Evolutionary conservation across 108 stramenopile species (phyloP), one percentile per base, ranked within the genome.

Genomic region (Cyclotella distinguenda): DNA sequence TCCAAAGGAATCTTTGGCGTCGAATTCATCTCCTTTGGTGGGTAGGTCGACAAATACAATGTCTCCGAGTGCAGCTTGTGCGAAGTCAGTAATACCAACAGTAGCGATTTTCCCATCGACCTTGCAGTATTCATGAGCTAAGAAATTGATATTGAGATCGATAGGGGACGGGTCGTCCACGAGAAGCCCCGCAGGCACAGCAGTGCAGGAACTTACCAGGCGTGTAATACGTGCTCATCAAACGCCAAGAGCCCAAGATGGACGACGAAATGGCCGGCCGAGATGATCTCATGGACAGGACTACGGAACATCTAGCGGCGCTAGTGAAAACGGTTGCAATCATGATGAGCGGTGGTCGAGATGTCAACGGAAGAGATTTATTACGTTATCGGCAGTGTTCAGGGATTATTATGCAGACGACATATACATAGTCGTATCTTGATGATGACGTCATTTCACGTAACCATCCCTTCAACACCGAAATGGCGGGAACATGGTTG

Each of bases 11-110:
- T 94, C 95, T 46, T 90, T 93, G 56, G 89, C 92, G 27, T 87
- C 93, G 68, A 96, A 91, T 34, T 82, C 72, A 60, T 94, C 95
- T 32, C 89, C 99, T 35, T 91, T 82, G 39, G 86, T 84, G 4
- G 99, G 99, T 39, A 99, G 90, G 57, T 97, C 96, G 22, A 99
- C 97, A 77, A 85, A 97, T 51, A 99, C 99, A 60, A 98, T 94
- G 59, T 99, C 99, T 35, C 99, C 99, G 50, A 99, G 80, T 22
- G 88, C 93, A 25, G 89, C 74, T 71, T 93, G 90, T 39, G 99
- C 99, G 78, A 88, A 95, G 71, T 94, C 90, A 27, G 97, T 97
- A 73, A 99, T 96, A 60, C 99, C 99, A 36, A 93, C 70, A 27
- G 93, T 97, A 33, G 87, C 98, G 30, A 87, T 75, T 22, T 85